Percentiles rank a stretch among this genome's conserved stretches.
phyloP scores from a whole-genome alignment of 2,329 filamentous ascomycete species.

The Aspergillus sp. region DNA sequence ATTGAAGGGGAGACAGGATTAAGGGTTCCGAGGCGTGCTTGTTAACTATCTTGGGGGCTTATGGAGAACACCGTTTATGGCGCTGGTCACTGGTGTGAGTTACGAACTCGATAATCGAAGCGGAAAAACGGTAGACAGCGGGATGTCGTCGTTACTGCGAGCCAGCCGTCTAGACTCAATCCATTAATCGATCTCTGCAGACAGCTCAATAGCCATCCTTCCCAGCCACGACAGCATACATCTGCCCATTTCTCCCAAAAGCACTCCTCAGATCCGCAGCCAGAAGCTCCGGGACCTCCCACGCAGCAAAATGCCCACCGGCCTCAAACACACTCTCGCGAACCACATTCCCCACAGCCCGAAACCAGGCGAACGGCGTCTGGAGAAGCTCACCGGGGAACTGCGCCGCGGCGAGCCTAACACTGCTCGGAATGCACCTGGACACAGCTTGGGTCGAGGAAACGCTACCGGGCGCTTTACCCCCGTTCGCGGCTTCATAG shows the following conservation, averaged over 20 bases:
- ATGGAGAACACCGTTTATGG: conserved; percentile 15
- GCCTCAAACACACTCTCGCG: conserved; percentile 36
- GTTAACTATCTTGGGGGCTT: conserved; percentile 17
- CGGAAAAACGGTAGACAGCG: too few species aligned
- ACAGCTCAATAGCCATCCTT: conserved; percentile 23
- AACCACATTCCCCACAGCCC: conserved; percentile 43
- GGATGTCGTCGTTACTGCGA: too few species aligned
- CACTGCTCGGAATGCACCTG: conserved; percentile 33
- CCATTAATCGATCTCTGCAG: too few species aligned
- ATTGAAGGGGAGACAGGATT: conserved; percentile 95
- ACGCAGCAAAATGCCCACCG: conserved; percentile 47
- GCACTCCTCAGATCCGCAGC: conserved; percentile 39
- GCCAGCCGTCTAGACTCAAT: too few species aligned
- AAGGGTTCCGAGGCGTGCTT: conserved; percentile 26
- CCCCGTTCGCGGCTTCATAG: conserved; percentile 48
- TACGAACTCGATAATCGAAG: too few species aligned
- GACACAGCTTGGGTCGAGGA: conserved; percentile 18
- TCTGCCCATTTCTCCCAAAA: conserved; percentile 35
- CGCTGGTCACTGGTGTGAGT: too few species aligned
- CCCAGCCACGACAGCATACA: conserved; percentile 24
- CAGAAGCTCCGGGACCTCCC: conserved; percentile 41
- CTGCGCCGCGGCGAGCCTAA: conserved; percentile 46
- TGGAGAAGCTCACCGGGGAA: conserved; percentile 44
- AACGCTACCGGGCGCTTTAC: conserved; percentile 6
- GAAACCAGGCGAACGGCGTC: conserved; percentile 42